These are phyloP conservation scores for Dioscorea cayenensis DNA, from an alignment of 116 monocot genomes.

Conservation along the genomic window DNA sequence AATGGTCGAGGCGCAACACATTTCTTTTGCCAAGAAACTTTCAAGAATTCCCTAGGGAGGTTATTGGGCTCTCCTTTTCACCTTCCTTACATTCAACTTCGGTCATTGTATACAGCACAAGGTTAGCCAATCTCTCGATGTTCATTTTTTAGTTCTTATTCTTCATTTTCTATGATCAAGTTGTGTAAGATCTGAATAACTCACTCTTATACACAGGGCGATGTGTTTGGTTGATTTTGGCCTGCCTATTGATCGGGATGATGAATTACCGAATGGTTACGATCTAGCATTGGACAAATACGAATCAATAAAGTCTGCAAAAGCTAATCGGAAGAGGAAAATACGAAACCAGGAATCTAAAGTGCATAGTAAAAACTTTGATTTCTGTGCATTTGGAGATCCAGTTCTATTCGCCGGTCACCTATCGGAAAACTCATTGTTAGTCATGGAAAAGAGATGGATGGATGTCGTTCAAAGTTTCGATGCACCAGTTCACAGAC, in stretches of 20 bases:
- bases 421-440: conserved; percentile 59
- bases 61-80: conserved; percentile 5
- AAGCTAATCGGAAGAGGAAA: conserved; percentile 50
- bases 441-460: conserved; percentile 85
- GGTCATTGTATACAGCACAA: conserved; percentile 1
- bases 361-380: conserved; percentile 45
- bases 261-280: conserved; percentile 23
- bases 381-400: conserved; percentile 57
- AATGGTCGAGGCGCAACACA: conserved; percentile 1
- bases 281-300: conserved; percentile 21
- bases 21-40: conserved; percentile 1
- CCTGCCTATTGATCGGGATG: conserved; percentile 60
- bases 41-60: neutral
- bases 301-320: conserved; percentile 11
- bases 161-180: neutral
- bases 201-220: conserved; percentile 43
- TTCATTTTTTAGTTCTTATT: neutral
- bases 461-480: conserved; percentile 58
- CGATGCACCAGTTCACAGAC: conserved; percentile 88
- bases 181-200: neutral
- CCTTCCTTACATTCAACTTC: conserved; percentile 1
- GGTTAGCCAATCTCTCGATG: neutral
- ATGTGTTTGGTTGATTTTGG: conserved; percentile 95
- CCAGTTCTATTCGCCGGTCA: conserved; percentile 79
- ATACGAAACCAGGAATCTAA: conserved; percentile 14